A percentile compares a stretch with the other conserved stretches of the same genome.
Conservation (phyloP, 1,139 yeast genomes). For the Spathaspora jeffriesii region DNA sequence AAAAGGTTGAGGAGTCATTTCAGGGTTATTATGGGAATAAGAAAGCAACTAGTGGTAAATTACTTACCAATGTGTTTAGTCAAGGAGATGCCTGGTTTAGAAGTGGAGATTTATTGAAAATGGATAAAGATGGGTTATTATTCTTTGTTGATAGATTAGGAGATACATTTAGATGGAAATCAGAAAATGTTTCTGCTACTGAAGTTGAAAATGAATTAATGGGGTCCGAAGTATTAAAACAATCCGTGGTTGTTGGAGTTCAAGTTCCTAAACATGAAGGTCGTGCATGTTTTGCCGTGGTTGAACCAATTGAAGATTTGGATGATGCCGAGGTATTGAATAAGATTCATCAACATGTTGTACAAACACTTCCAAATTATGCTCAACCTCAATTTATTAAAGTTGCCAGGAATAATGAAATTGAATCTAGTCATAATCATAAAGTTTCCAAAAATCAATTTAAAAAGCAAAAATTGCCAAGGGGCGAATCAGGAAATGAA, state of each 20-base stretch:
- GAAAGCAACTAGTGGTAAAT: constrained; percentile 75
- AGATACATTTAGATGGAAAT: constrained; percentile 96
- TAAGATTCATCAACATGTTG: constrained; percentile 34
- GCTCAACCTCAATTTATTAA: constrained; percentile 87
- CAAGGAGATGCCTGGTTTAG: constrained; percentile 94
- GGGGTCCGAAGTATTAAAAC: constrained; percentile 57
- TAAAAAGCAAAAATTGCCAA: constrained; percentile 77
- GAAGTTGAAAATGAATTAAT: constrained; percentile 81
- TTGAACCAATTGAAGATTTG: constrained; percentile 50
- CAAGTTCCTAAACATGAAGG: constrained; percentile 90
- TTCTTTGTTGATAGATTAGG: constrained; percentile 94
- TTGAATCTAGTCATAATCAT: constrained; percentile 78
- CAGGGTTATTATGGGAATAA: constrained; percentile 90
- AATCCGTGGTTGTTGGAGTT: constrained; percentile 89
- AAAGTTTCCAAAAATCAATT: constrained; percentile 81
- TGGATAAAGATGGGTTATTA: constrained; percentile 68
- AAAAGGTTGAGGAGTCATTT: constrained; percentile 67
- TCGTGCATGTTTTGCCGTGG: constrained; percentile 87
- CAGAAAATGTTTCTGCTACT: constrained; percentile 92
- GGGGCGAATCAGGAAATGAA: constrained; percentile 62
- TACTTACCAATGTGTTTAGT: constrained; percentile 68
- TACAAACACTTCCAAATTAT: constrained; percentile 69
- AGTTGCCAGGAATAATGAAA: constrained; percentile 46
- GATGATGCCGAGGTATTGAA: constrained; percentile 28
- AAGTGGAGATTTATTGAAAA: constrained; percentile 79